These are phyloP conservation scores for Coemansia pectinata DNA, from an alignment of 192 early-diverging fungal species.

Conservation along the genomic window DNA sequence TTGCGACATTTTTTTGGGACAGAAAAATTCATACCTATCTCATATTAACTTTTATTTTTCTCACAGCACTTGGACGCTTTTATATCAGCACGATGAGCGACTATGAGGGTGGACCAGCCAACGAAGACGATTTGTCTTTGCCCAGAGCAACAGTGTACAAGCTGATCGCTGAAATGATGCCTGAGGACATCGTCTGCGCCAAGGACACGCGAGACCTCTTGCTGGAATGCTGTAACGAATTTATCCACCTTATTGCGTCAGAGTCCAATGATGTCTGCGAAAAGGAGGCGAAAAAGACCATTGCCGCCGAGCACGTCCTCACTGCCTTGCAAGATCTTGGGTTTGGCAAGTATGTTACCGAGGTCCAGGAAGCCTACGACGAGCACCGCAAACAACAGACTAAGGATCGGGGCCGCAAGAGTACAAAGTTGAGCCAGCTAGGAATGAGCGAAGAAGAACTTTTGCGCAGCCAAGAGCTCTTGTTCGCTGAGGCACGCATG, in stretches of 20 bases:
- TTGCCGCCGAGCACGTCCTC: slow-evolving; percentile 95
- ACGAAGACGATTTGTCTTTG: slow-evolving; percentile 87
- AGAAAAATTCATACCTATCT: neutral
- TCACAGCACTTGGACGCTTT: neutral
- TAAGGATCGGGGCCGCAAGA: slow-evolving; percentile 80
- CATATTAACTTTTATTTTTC: neutral
- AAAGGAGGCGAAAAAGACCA: slow-evolving; percentile 95
- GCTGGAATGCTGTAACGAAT: slow-evolving; percentile 95
- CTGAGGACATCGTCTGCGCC: slow-evolving; percentile 84
- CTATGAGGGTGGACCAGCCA: slow-evolving; percentile 52
- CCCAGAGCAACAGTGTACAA: slow-evolving; percentile 95
- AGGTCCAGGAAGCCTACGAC: slow-evolving; percentile 84
- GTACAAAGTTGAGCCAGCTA: slow-evolving; percentile 73
- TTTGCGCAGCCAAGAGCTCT: slow-evolving; percentile 74
- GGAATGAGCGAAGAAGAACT: slow-evolving; percentile 87
- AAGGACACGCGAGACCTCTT: slow-evolving; percentile 95
- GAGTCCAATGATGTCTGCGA: slow-evolving; percentile 97
- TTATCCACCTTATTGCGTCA: slow-evolving; percentile 92
- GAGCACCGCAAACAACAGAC: slow-evolving; percentile 83
- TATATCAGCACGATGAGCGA: slow-evolving; percentile 58
- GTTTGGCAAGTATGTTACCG: slow-evolving; percentile 87
- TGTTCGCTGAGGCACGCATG: slow-evolving; percentile 87
- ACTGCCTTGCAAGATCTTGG: slow-evolving; percentile 83
- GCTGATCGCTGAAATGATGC: slow-evolving; percentile 95
- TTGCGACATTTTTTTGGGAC: neutral